A percentile compares a stretch with the other conserved stretches of the same genome.
phyloP scores from a whole-genome alignment of 2,329 filamentous ascomycete genomes.

The Fusarium domesticum region DNA sequence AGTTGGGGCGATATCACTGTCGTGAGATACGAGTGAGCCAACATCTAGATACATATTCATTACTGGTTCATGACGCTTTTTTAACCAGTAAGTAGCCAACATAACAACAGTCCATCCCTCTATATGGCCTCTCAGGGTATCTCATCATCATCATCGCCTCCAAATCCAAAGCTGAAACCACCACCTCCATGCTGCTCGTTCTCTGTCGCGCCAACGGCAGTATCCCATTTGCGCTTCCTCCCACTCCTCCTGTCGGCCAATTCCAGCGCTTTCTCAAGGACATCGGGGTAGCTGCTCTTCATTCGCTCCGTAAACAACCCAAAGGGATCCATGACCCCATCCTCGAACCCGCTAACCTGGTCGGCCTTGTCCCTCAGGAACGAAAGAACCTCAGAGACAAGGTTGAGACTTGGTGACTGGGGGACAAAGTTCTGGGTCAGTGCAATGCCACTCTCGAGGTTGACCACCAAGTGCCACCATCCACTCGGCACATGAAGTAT shows the following conservation, averaged over 20 bases:
- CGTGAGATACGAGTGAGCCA: too few relatives aligned
- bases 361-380: slow-evolving; percentile 81
- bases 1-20: too few relatives aligned
- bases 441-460: slow-evolving; percentile 78
- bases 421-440: slow-evolving; percentile 97
- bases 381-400: slow-evolving; percentile 70
- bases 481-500: slow-evolving; percentile 89
- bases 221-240: slow-evolving; percentile 85
- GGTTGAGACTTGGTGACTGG: slow-evolving; percentile 47
- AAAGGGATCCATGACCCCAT: slow-evolving; percentile 69
- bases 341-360: slow-evolving; percentile 82
- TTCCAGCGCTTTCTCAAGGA: slow-evolving; percentile 63
- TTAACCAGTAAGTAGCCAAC: too few relatives aligned
- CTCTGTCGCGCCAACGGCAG: slow-evolving; percentile 52
- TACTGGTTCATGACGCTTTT: too few relatives aligned
- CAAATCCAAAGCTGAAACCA: slow-evolving; percentile 56
- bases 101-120: neutral
- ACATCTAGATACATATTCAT: too few relatives aligned
- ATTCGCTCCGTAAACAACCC: slow-evolving; percentile 71
- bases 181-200: slow-evolving; percentile 34
- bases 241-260: slow-evolving; percentile 62
- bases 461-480: slow-evolving; percentile 97
- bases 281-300: slow-evolving; percentile 57
- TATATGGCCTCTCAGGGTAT: slow-evolving; percentile 34
- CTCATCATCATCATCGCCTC: slow-evolving; percentile 47